Evolutionary conservation across 163 green algal genomes (phyloP), one percentile per base, ranked within the genome.

Genomic region (Trebouxiophyceae sp.): DNA sequence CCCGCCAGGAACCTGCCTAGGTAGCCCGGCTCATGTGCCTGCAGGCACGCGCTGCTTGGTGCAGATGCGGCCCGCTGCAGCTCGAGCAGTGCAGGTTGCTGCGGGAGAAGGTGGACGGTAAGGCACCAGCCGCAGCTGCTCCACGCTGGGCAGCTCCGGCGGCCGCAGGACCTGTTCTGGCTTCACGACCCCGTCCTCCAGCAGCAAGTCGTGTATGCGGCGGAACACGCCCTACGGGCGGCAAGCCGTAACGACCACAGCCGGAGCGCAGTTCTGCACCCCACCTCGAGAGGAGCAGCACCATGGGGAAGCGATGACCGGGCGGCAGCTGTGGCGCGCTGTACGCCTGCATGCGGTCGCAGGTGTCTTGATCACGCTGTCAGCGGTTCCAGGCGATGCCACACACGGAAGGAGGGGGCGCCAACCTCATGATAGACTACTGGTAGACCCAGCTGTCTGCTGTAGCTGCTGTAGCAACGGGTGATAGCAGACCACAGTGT

Each of bases 261-360:
- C n/a, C 4, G n/a, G 27, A 60, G 45, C 2, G 19, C 45, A 24
- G 33, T 69, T 57, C 32, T 24, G n/a, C 44, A 54, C 4, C 4
- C 20, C 5, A 26, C 65, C 8, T 68, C 45, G 27, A 71, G 57
- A 56, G 54, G 22, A 33, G 4, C 28, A 61, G 24, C 28, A 71
- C 70, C 88, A 96, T 96, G 0, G 89, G 88, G 65, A 96, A 96
- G 2, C 82, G 66, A 67, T 96, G 89, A 0, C 81, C 80, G 4
- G 67, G 33, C 1, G 76, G 45, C 33, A 96, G 69, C 55, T 79
- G 54, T 4, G 89, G 89, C 2, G 81, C 84, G 33, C 72, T 87
- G 72, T 92, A 95, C 3, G 64, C 60, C 63, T 76, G 69, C 34
- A 57, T n/a, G n/a, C n/a, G n/a, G n/a, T n/a, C n/a, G n/a, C n/a